Evolutionary conservation across 352 stramenopile species (phyloP), one percentile per base, ranked within the genome.

Genomic region (Globisporangium acanthophoron): DNA sequence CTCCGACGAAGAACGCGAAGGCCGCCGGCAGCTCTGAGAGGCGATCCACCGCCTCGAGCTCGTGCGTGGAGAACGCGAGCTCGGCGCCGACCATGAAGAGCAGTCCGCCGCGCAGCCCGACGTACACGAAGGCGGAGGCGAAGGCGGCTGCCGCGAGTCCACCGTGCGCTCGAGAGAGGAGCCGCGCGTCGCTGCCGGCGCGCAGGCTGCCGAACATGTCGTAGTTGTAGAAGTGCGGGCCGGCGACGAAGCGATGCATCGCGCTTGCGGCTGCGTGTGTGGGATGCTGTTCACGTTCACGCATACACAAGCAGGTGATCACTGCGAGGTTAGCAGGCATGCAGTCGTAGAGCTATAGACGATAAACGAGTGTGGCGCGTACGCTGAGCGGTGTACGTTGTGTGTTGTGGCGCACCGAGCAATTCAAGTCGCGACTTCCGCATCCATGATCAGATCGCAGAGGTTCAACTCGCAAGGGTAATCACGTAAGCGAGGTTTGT

Each of bases 1-100:
- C 71, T 21, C 84, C 86, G 57, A 90, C 73, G n/a, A 92, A 54
- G 31, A 94, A 74, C 46, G 85, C 78, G 47, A 92, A 85, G 0
- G 64, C 59, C 3, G 59, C 59, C 5, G 59, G 59, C 12, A 76
- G 50, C 59, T 79, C 37, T 71, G 80, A 48, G 82, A 79, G 16
- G 71, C 64, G 52, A 83, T 69, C 46, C 62, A 54, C 24, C 63
- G 66, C 61, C 58, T 65, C 54, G 40, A 50, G 55, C 33, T 65
- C 52, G 39, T 44, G 46, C 33, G 46, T 6, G 24, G 64, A 45
- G 20, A 63, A 58, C 13, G 29, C 48, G 21, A 66, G 35, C 24
- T 62, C 33, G 5, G 48, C 60, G 41, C 61, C 41, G 9, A 66
- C 47, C 40, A 63, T 54, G 29, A 41, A 21, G 18, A 66, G 56